A percentile compares a stretch with the other conserved stretches of the same genome.
Evolutionary conservation across 225 moss, liverwort and hornwort species (phyloP).

Genomic region (Lunularia cruciata): DNA sequence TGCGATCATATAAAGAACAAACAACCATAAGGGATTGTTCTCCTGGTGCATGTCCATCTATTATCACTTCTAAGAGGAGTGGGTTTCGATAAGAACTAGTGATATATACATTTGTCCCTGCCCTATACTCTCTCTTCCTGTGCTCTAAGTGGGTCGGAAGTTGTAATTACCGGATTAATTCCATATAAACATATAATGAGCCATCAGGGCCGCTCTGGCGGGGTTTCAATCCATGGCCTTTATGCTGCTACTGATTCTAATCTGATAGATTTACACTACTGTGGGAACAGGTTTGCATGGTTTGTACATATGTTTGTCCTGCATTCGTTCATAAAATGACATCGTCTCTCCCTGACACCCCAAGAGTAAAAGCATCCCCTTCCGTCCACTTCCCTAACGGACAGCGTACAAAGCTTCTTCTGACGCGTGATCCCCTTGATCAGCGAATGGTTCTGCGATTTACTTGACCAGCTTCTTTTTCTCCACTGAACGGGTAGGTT

Average conservation of each 20-base stretch:
- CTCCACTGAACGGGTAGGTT: not conserved
- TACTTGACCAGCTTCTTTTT: conserved; percentile 6
- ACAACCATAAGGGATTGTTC: too few species aligned
- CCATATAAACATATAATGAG: conserved; percentile 3
- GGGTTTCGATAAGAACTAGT: not conserved
- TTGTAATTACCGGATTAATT: conserved; percentile 14
- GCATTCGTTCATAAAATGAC: not conserved
- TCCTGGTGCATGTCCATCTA: not conserved
- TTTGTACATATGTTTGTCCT: conserved; percentile 11
- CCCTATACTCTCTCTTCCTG: conserved; percentile 4
- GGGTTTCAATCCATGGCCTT: not conserved
- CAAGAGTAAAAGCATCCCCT: not conserved
- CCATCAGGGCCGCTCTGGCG: not conserved
- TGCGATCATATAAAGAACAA: too few species aligned
- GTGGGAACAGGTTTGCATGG: too few species aligned
- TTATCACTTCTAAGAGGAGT: not conserved
- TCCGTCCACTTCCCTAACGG: not conserved
- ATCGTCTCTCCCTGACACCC: not conserved
- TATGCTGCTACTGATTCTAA: not conserved
- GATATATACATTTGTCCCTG: conserved; percentile 4
- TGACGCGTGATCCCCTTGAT: not conserved
- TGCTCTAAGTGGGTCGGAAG: not conserved
- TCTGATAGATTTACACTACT: conserved; percentile 11
- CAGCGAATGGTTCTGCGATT: conserved; percentile 8
- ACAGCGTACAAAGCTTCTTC: conserved; percentile 4